Base-by-base conservation (phyloP, 345 rosid genomes). In the Noccaea caerulescens region DNA sequence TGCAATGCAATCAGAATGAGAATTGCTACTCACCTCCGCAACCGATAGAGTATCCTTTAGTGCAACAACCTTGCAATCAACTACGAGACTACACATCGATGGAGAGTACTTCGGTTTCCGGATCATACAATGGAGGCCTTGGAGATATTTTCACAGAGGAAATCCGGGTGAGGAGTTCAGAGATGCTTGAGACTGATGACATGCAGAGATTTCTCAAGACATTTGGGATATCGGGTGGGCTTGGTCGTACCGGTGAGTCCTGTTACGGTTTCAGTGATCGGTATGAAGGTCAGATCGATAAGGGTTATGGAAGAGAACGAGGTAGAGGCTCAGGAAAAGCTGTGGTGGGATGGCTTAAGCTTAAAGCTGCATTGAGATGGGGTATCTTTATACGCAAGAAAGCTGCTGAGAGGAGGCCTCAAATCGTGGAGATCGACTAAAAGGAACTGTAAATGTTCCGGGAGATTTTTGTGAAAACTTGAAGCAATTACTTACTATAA, bases 331-430 rank as follows among this genome's bases (percentile, higher is more conserved):
- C 98, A 0, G 96, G 93, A 56, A 93, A 87, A 76, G 97, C 98
- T 44, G 93, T 88, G 16, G 93, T 93, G 3, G 96, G 98, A 3
- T 93, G 97, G 98, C 88, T 89, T 49, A 89, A 87, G 80, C 84
- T 85, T 18, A 87, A 87, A 80, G 92, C 96, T 39, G 96, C 90
- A 10, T 43, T 93, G 80, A 82, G 96, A 56, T 93, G 97, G 96
- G 96, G 98, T 10, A 88, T 90, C 49, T 93, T 93, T 64, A 75
- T 88, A 39, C 90, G 97, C 83, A 93, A 87, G 83, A 73, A 58
- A 73, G 46, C 67, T 58, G 72, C 72, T 30, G 39, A 66, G 45
- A 66, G 46, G 72, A 66, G 32, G 61, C 55, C 66, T 39, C 61
- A 66, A 33, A 66, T 66, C 58, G 72, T 73, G 54, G 72, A 73